These are phyloP conservation scores for Sarcocystis neurona DNA, from an alignment of 169 alveolate genomes.

Conservation along the genomic window DNA sequence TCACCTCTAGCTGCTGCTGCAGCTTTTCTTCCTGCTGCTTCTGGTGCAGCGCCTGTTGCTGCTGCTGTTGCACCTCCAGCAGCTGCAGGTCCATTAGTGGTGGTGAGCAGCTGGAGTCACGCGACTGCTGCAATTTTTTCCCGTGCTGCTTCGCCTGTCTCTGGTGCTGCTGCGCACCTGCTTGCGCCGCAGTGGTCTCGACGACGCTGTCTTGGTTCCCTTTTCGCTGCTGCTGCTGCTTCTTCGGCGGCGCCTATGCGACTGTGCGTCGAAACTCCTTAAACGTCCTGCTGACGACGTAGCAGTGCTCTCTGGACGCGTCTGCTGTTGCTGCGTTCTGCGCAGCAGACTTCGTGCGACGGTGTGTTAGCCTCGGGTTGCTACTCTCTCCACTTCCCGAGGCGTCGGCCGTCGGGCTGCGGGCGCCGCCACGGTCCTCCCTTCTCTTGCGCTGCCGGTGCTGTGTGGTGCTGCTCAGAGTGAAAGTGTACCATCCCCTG, in stretches of 20 bases:
- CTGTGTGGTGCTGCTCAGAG: slow-evolving; percentile 2
- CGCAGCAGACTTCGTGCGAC: too few relatives aligned
- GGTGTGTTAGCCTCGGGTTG: too few relatives aligned
- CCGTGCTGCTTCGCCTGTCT: not conserved
- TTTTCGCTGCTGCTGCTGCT: not conserved
- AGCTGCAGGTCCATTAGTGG: too few relatives aligned
- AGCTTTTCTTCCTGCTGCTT: too few relatives aligned
- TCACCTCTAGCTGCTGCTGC: too few relatives aligned
- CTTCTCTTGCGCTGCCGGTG: not conserved
- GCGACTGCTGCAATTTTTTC: too few relatives aligned
- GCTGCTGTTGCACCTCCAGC: too few relatives aligned
- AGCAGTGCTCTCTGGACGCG: not conserved
- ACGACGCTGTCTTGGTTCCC: not conserved
- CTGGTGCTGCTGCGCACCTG: not conserved
- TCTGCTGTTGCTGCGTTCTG: slow-evolving; percentile 7
- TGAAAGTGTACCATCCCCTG: slow-evolving; percentile 58
- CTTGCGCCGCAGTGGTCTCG: not conserved
- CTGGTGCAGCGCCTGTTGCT: too few relatives aligned
- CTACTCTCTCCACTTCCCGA: too few relatives aligned
- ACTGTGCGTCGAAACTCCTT: not conserved
- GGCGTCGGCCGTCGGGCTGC: not conserved
- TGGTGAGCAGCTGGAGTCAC: too few relatives aligned
- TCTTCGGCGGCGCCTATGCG: not conserved
- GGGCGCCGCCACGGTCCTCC: not conserved
- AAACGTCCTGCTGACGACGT: not conserved